Evolutionary conservation across 164 flowering plant species (phyloP), one percentile per base, ranked within the genome.

Genomic region (Santalum album): DNA sequence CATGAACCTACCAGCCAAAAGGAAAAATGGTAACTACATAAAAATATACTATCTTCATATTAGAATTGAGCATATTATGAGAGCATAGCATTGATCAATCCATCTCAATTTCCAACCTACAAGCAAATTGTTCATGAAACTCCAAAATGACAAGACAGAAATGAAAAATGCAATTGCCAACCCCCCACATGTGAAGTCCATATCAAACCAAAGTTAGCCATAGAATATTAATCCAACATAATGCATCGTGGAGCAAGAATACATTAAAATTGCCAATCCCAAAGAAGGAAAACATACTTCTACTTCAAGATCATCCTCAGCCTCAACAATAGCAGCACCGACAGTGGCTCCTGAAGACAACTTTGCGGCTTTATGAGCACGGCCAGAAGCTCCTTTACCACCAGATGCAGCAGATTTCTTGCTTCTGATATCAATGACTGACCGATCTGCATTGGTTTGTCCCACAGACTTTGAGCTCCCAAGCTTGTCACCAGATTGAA

Each of bases 271-370:
- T 43, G 58, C 53, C 57, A 63, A 65, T 63, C 38, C 44, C 9
- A 51, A 65, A 63, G 56, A 58, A 65, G 50, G 57, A 57, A 63
- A 61, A 77, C 84, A 66, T 82, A 87, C 97, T 18, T 85, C 91
- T 34, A 42, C 51, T 68, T 86, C 96, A 61, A 89, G 87, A 70
- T 56, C 55, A 42, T 75, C 69, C 67, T 92, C 98, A 51, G 87
- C 99, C 69, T 87, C 95, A 69, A 92, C 99, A 80, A 92, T 80
- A 27, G 99, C 97, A 68, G 97, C 99, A 73, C 85, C 92, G 32
- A 92, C 54, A 55, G 80, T 72, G 34, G 92, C 77, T 54, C 78
- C 84, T 20, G 84, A 66, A 68, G 86, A 73, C 54, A 59, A 39
- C 17, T 86, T 75, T 6, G 84, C 66, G 62, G 67, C 79, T 69